These are phyloP conservation scores for Paramecium bursaria DNA, from an alignment of 73 alveolate species.

Conservation along the genomic window DNA sequence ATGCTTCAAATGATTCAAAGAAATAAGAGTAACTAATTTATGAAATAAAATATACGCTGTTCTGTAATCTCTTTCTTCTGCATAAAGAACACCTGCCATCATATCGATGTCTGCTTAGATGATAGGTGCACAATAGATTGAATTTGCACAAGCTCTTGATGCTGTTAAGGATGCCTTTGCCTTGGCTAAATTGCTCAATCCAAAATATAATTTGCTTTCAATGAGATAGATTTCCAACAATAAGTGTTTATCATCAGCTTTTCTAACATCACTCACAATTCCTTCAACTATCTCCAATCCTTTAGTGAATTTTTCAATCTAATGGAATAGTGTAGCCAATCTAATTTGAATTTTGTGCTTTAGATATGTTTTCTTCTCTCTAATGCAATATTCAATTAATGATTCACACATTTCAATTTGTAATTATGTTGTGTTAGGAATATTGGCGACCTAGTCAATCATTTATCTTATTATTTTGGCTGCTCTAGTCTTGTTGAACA, in stretches of 20 bases:
- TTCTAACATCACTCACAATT: constrained; percentile 76
- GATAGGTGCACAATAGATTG: constrained; percentile 90
- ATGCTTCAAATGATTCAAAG: constrained; percentile 94
- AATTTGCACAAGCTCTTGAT: constrained; percentile 89
- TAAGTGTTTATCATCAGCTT: constrained; percentile 82
- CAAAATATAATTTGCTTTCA: constrained; percentile 81
- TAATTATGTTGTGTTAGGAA: constrained; percentile 71
- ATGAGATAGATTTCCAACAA: constrained; percentile 77
- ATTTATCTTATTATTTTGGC: constrained; percentile 68
- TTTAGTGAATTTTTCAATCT: constrained; percentile 66
- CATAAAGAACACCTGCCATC: constrained; percentile 91
- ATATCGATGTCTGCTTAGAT: constrained; percentile 94
- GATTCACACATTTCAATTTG: constrained; percentile 76
- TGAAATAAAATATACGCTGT: constrained; percentile 74
- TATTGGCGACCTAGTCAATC: constrained; percentile 66
- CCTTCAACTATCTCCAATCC: constrained; percentile 72
- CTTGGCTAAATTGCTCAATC: constrained; percentile 80
- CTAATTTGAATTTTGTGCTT: constrained; percentile 82
- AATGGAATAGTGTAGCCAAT: constrained; percentile 74
- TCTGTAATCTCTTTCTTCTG: constrained; percentile 93
- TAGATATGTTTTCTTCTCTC: constrained; percentile 77
- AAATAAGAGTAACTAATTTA: constrained; percentile 83
- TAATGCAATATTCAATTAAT: constrained; percentile 79
- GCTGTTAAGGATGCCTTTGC: constrained; percentile 96
- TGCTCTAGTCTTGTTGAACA: constrained; percentile 64